Conservation (phyloP, 768 basidiomycete genomes). For the Glaciozyma antarctica region DNA sequence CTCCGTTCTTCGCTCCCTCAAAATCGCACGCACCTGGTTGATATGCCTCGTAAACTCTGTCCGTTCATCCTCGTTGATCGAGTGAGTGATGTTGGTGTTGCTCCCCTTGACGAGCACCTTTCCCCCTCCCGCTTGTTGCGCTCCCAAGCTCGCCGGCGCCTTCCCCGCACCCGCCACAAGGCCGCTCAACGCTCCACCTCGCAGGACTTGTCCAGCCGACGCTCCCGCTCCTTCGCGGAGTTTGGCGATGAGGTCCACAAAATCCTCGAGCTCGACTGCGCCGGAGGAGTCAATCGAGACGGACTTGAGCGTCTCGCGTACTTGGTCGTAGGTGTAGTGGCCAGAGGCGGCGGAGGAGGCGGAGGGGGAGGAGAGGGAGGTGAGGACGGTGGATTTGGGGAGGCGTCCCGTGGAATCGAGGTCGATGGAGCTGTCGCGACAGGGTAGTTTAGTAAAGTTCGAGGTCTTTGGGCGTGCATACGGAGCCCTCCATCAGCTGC, state of each 20-base stretch:
- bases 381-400: conserved; percentile 71
- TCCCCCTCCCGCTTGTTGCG: conserved; percentile 49
- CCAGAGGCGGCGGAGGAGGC: conserved; percentile 42
- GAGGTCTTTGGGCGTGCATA: background rate
- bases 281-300: conserved; percentile 84
- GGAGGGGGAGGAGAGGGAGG: conserved; percentile 56
- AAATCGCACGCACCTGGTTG: conserved; percentile 59
- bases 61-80: conserved; percentile 93
- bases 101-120: conserved; percentile 92
- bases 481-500: too few relatives aligned
- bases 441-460: background rate
- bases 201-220: conserved; percentile 24
- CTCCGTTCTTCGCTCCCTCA: background rate
- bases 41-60: conserved; percentile 97
- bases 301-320: conserved; percentile 66
- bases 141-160: conserved; percentile 11
- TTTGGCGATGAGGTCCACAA: conserved; percentile 89
- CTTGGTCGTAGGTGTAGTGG: conserved; percentile 75
- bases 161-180: conserved; percentile 6
- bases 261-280: conserved; percentile 93
- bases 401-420: conserved; percentile 74
- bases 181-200: conserved; percentile 30
- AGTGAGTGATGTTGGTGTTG: conserved; percentile 90
- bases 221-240: conserved; percentile 42
- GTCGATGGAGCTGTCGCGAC: conserved; percentile 51